Evolutionary conservation across 2,329 filamentous ascomycete genomes (phyloP).

Genomic region (Colletotrichum eleusines): DNA sequence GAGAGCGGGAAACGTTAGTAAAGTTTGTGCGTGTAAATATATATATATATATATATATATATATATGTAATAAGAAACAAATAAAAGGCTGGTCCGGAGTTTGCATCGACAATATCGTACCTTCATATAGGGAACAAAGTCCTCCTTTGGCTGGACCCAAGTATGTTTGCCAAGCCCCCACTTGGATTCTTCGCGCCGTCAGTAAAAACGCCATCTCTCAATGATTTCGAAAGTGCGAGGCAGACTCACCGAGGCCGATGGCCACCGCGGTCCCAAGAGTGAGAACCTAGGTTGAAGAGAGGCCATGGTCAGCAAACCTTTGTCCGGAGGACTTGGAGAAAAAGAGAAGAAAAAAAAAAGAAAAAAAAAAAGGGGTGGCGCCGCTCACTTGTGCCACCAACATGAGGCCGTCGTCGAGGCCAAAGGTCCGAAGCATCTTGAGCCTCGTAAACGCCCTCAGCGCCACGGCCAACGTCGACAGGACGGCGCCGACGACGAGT

Average conservation of each 20-base stretch:
- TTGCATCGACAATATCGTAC: conserved; percentile 28
- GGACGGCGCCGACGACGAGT: conserved; percentile 42
- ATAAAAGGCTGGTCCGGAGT: too few relatives aligned
- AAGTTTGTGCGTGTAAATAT: background rate
- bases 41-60: too few relatives aligned
- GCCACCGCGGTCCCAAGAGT: conserved; percentile 43
- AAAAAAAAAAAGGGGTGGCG: too few relatives aligned
- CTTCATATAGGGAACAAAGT: conserved; percentile 44
- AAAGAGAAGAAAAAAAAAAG: too few relatives aligned
- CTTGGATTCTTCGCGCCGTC: conserved; percentile 42
- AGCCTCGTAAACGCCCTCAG: conserved; percentile 45
- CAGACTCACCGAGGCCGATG: conserved; percentile 45
- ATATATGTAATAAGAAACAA: too few relatives aligned
- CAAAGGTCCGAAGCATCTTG: conserved; percentile 44
- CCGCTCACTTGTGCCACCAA: conserved; percentile 40
- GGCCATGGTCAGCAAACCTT: background rate
- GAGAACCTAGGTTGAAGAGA: conserved; percentile 38
- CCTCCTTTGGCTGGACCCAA: conserved; percentile 38
- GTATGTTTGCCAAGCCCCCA: conserved; percentile 46
- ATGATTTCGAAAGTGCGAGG: conserved; percentile 10
- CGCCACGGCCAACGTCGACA: conserved; percentile 44
- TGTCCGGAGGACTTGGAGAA: background rate
- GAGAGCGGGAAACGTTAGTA: background rate
- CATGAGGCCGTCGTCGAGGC: conserved; percentile 45
- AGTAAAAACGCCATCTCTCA: background rate